phyloP scores from a whole-genome alignment of 139 green algal species.

The Helicosporidium sp. region DNA sequence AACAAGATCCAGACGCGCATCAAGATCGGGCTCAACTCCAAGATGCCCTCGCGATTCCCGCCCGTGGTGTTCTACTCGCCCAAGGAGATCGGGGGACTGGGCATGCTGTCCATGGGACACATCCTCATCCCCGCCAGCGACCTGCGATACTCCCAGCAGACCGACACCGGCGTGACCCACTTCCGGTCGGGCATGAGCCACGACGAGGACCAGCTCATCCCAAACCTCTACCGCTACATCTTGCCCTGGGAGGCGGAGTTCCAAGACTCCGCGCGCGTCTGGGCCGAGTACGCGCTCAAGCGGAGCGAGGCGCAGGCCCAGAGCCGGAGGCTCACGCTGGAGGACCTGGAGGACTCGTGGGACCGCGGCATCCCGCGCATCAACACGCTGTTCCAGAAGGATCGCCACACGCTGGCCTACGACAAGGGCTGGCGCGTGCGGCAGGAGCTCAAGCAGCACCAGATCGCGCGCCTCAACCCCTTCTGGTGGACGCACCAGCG shows the following conservation, averaged over 20 bases:
- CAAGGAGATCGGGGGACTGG: constrained; percentile 96
- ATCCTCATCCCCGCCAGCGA: constrained; percentile 87
- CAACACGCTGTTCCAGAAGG: constrained; percentile 99
- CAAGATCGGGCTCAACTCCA: constrained; percentile 97
- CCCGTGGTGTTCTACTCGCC: constrained; percentile 94
- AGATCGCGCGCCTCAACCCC: constrained; percentile 62
- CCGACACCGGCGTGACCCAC: constrained; percentile 92
- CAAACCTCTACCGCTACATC: constrained; percentile 94
- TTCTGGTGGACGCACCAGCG: constrained; percentile 99
- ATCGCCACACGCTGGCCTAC: constrained; percentile 95
- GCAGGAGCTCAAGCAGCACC: constrained; percentile 31
- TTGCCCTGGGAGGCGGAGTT: constrained; percentile 97
- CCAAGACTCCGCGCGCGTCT: constrained; percentile 89
- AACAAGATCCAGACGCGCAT: constrained; percentile 99
- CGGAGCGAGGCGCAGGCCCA: constrained; percentile 60
- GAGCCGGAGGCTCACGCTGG: constrained; percentile 61
- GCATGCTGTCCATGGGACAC: constrained; percentile 98
- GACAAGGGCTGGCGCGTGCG: constrained; percentile 97
- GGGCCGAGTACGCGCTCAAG: constrained; percentile 98
- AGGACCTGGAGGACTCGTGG: constrained; percentile 92
- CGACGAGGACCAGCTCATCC: constrained; percentile 97
- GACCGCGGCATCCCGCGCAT: constrained; percentile 96
- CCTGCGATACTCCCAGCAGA: constrained; percentile 53
- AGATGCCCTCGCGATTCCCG: constrained; percentile 92
- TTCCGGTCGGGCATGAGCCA: constrained; percentile 93